Evolutionary conservation across 371 early-diverging fungal species (phyloP).

Genomic region (Circinella umbellata): DNA sequence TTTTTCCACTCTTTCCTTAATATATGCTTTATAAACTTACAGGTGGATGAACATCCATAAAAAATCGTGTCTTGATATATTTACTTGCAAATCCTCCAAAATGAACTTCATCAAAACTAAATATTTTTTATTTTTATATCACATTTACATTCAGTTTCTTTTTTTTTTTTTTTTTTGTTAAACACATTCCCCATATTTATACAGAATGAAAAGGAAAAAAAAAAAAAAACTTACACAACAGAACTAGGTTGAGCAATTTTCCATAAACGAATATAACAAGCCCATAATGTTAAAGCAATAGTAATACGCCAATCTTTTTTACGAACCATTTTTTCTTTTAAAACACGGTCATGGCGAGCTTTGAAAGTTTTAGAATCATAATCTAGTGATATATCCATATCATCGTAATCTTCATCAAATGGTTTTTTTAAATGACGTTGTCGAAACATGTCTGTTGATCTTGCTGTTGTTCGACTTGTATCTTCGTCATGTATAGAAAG

Average conservation of each 20-base stretch:
- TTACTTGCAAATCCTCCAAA: constrained; percentile 98
- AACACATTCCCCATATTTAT: too few species aligned
- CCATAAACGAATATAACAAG: constrained; percentile 48
- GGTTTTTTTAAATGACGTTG: constrained; percentile 25
- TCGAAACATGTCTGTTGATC: constrained; percentile 23
- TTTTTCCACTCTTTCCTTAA: neutral
- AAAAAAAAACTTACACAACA: constrained; percentile 42
- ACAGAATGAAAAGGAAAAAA: constrained; percentile 1
- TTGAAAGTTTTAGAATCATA: constrained; percentile 35
- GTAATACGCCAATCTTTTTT: constrained; percentile 44
- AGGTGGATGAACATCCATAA: constrained; percentile 92
- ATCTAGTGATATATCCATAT: constrained; percentile 26
- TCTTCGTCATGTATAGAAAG: constrained; percentile 3
- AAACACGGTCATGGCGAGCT: constrained; percentile 22
- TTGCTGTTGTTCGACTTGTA: constrained; percentile 9
- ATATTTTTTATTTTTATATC: neutral
- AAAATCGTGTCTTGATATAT: constrained; percentile 94
- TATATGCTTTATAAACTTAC: constrained; percentile 16
- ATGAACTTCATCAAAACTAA: constrained; percentile 74
- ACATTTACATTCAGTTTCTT: neutral
- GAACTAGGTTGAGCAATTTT: constrained; percentile 49
- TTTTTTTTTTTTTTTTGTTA: neutral
- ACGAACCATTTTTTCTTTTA: constrained; percentile 19
- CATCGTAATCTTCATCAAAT: constrained; percentile 16
- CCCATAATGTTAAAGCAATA: constrained; percentile 41